A percentile compares a stretch with the other conserved stretches of the same genome.
These are phyloP conservation scores for Excoecaria agallocha DNA, from an alignment of 345 rosid species.

Conservation along the genomic window DNA sequence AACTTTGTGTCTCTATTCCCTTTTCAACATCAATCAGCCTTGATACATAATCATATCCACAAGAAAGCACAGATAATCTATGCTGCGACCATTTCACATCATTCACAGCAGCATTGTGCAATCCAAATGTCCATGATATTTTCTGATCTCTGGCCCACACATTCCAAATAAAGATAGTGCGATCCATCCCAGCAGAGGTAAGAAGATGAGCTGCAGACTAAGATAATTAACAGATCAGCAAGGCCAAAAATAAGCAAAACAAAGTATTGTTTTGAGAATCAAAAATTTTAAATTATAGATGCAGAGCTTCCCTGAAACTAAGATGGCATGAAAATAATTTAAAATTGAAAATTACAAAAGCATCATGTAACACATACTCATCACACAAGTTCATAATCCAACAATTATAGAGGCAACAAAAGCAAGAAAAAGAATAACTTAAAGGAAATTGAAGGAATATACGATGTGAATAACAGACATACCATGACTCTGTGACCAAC, in stretches of 20 bases:
- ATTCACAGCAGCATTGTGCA: constrained; percentile 66
- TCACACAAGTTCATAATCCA: not conserved
- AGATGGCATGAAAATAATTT: not conserved
- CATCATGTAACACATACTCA: not conserved
- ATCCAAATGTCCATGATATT: constrained; percentile 51
- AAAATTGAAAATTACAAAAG: not conserved
- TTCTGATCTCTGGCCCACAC: constrained; percentile 68
- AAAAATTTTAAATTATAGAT: not conserved
- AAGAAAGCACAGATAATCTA: constrained; percentile 60
- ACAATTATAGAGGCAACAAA: not conserved
- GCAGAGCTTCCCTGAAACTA: not conserved
- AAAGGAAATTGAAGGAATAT: not conserved
- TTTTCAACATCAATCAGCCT: constrained; percentile 73
- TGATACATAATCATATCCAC: constrained; percentile 73
- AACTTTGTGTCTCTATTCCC: constrained; percentile 48
- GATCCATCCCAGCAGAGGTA: constrained; percentile 88
- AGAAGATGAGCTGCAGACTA: constrained; percentile 82
- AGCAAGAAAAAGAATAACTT: not conserved
- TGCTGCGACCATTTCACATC: constrained; percentile 70
- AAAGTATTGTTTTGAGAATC: not conserved
- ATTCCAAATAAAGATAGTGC: constrained; percentile 65
- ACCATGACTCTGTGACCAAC: constrained; percentile 80
- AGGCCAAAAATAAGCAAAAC: constrained; percentile 18
- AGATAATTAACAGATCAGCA: constrained; percentile 48
- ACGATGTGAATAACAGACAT: constrained; percentile 19